Evolutionary conservation across 2,329 filamentous ascomycete genomes (phyloP), one percentile per base, ranked within the genome.

Genomic region (Clarireedia hainanense): DNA sequence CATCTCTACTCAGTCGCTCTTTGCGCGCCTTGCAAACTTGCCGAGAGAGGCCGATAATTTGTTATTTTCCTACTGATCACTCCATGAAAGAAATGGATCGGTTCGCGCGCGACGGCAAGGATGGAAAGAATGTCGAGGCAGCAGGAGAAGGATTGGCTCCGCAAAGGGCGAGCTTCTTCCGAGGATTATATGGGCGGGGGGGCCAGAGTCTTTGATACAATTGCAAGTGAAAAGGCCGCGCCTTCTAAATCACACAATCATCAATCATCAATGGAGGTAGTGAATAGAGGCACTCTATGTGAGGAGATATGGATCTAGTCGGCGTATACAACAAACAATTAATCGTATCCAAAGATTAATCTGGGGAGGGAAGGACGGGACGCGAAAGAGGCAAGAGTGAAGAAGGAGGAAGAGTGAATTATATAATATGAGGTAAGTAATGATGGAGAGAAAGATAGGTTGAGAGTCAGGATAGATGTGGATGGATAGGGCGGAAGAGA

Each of bases 31-130:
- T 48, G 55, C 55, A 34, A 34, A 12, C 30, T 34, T 2, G 10
- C 30, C 30, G 30, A 12, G 30, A 12, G 10, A 12, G 9, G 9
- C 30, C 30, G 10, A 34, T 34, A 34, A 53, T n/a, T 40, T 37
- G 40, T 56, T 55, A 36, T 55, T 39, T 40, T 27, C 50, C 42
- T 52, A 46, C 51, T 57, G 56, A 60, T 56, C 58, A 40, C 59
- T 64, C 65, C 65, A 67, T 67, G 61, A 57, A 58, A 40, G 47
- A 26, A 43, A 49, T 47, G 55, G 40, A 53, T 12, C 47, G 57
- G 48, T 50, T 20, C 34, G 42, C 51, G 49, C 34, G 42, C 51
- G 49, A 40, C 40, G 9, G 47, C 42, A 23, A n/a, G 47, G 24
- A 39, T 27, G 12, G 46, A 30, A 51, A 46, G 6, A 57, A 34